Conservation (phyloP, 2,329 filamentous ascomycete genomes). For the Arthrobotrys iridis region DNA sequence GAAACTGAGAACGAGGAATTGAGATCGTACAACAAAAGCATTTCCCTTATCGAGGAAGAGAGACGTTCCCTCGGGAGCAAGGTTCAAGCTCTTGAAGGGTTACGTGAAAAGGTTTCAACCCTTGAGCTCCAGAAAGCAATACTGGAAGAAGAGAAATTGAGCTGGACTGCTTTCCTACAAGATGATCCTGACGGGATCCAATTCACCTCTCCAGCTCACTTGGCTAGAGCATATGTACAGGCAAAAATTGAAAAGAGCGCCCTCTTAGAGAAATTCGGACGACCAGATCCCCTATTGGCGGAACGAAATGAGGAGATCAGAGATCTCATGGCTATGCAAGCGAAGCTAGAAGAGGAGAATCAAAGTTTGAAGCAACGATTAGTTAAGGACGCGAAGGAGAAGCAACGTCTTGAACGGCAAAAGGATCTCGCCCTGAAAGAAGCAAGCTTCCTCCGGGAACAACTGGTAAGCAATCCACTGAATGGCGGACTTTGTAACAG, state of each 20-base stretch:
- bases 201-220: constrained; percentile 86
- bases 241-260: constrained; percentile 82
- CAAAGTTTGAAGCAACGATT: constrained; percentile 72
- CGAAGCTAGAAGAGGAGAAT: constrained; percentile 72
- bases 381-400: constrained; percentile 72
- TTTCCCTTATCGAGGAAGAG: constrained; percentile 94
- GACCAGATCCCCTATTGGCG: constrained; percentile 78
- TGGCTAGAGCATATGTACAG: constrained; percentile 84
- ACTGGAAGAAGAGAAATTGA: constrained; percentile 84
- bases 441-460: constrained; percentile 90
- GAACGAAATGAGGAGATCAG: constrained; percentile 81
- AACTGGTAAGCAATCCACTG: constrained; percentile 68
- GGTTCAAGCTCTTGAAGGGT: constrained; percentile 75
- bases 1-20: constrained; percentile 80
- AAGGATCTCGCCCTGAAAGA: constrained; percentile 87
- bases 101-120: constrained; percentile 81
- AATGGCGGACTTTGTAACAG: constrained; percentile 64
- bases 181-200: constrained; percentile 73
- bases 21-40: constrained; percentile 82
- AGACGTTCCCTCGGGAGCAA: constrained; percentile 83
- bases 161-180: constrained; percentile 87
- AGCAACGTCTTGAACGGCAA: constrained; percentile 83
- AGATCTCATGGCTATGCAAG: constrained; percentile 74
- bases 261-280: constrained; percentile 81
- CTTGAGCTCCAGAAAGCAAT: constrained; percentile 83